Evolutionary conservation across 441 rosid species (phyloP).

Genomic region (Viola pubescens): DNA sequence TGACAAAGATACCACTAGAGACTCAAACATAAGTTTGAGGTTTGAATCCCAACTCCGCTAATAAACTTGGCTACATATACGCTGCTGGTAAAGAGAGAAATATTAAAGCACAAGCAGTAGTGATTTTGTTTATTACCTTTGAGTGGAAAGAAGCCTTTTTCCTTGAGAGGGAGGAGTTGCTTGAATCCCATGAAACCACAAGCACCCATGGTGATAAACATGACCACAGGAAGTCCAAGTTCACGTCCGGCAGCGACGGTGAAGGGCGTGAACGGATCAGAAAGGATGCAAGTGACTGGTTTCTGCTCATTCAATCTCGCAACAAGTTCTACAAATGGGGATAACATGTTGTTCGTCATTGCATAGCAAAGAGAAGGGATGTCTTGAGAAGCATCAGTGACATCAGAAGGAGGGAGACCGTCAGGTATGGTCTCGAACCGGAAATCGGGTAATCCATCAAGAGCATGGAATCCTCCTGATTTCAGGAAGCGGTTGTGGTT

Average conservation of each 20-base stretch:
- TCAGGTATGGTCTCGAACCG: constrained; percentile 11
- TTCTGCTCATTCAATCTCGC: neutral
- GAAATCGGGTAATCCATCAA: constrained; percentile 2
- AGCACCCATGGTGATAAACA: neutral
- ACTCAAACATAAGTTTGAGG: too few species aligned
- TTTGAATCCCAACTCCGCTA: too few species aligned
- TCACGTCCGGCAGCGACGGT: neutral
- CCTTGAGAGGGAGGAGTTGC: neutral
- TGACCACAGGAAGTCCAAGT: neutral
- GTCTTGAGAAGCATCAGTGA: neutral
- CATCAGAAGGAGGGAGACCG: neutral
- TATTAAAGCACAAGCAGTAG: too few species aligned
- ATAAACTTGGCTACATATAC: too few species aligned
- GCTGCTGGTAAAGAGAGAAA: too few species aligned
- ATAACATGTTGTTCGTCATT: neutral
- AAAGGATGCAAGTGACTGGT: constrained; percentile 4
- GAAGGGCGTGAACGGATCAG: constrained; percentile 4
- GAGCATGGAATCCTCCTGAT: neutral
- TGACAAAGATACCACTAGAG: too few species aligned
- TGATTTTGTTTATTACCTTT: neutral
- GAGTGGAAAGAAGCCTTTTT: constrained; percentile 1
- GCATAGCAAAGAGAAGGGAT: neutral
- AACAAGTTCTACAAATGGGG: neutral
- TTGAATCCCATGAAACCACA: constrained; percentile 1
- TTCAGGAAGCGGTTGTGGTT: neutral